Conservation (phyloP, 129 eudicot genomes). For the Deinandra increscens region DNA sequence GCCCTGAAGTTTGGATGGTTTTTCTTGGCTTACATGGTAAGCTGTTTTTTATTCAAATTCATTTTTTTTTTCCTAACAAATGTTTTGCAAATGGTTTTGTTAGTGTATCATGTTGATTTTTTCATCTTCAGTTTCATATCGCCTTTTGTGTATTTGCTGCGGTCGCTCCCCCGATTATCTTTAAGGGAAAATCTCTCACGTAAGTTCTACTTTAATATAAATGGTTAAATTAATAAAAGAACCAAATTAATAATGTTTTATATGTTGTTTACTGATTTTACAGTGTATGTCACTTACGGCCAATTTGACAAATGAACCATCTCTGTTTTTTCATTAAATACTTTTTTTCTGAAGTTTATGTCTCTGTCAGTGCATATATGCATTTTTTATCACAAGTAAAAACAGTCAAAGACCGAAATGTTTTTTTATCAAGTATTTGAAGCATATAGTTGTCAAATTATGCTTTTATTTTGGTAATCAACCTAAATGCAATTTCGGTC, state of each 20-base stretch:
- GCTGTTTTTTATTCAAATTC: no score
- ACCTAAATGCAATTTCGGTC: not conserved
- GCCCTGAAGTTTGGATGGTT: constrained; percentile 90
- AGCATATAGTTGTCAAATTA: not conserved
- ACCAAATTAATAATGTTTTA: not conserved
- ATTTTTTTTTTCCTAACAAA: no score
- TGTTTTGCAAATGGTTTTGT: constrained; percentile 5
- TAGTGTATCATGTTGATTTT: not conserved
- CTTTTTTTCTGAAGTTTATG: no score
- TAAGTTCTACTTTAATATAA: constrained; percentile 29
- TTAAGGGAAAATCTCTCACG: constrained; percentile 89
- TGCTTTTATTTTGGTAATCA: not conserved
- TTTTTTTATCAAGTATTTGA: not conserved
- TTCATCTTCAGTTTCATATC: constrained; percentile 65
- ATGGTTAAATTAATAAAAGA: not conserved
- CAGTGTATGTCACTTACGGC: not conserved
- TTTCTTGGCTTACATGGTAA: constrained; percentile 78
- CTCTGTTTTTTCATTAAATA: not conserved
- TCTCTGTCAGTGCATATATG: not conserved
- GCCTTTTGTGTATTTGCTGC: constrained; percentile 83
- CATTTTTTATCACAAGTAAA: not conserved
- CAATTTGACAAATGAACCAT: constrained; percentile 5
- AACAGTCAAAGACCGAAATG: not conserved
- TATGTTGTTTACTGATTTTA: not conserved
- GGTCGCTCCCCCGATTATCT: constrained; percentile 87